Evolutionary conservation across 164 flowering plant genomes (phyloP).

Genomic region (Vitis vinifera): ASM3070453v1 NC_081823.1:2713501-2714000

Average conservation of each 20-base stretch:
- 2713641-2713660: background rate
- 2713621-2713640: background rate
- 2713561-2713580: too few relatives aligned
- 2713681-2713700: background rate
- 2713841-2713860: background rate
- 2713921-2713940: background rate
- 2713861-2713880: background rate
- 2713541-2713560: too few relatives aligned
- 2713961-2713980: background rate
- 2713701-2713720: conserved; percentile 44
- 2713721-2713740: conserved; percentile 57
- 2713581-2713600: too few relatives aligned
- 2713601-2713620: background rate
- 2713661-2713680: conserved; percentile 3
- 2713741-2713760: conserved; percentile 88
- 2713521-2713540: too few relatives aligned
- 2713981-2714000: background rate
- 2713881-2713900: background rate
- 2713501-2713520: background rate
- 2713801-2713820: conserved; percentile 7
- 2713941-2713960: background rate
- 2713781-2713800: conserved; percentile 52
- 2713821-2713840: background rate
- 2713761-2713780: conserved; percentile 82
- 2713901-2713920: too few relatives aligned